phyloP scores from a whole-genome alignment of 1,284 basidiomycete genomes.

The Filobasidium uniguttulatum region DNA sequence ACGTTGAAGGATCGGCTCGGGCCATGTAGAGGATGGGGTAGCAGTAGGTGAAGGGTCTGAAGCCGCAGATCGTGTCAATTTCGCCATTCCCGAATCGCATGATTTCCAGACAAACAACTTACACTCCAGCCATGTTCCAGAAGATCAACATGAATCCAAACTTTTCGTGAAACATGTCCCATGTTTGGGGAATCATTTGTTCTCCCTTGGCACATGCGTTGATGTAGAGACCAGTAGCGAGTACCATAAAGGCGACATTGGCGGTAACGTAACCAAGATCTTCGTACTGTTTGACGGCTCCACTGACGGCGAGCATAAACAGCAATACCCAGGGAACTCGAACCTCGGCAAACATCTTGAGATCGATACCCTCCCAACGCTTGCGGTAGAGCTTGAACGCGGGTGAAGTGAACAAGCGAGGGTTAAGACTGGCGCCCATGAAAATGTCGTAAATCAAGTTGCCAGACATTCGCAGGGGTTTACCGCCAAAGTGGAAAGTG shows the following conservation, averaged over 20 bases:
- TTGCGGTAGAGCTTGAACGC: constrained; percentile 10
- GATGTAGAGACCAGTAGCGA: constrained; percentile 90
- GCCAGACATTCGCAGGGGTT: constrained; percentile 80
- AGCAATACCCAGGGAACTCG: constrained; percentile 94
- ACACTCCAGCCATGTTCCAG: constrained; percentile 88
- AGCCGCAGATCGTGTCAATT: constrained; percentile 40
- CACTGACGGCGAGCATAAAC: constrained; percentile 83
- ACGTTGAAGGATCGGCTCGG: constrained; percentile 74
- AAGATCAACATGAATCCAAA: constrained; percentile 91
- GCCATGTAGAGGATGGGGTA: constrained; percentile 98
- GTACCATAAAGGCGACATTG: constrained; percentile 93
- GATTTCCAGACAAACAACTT: constrained; percentile 7
- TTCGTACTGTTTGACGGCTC: constrained; percentile 92
- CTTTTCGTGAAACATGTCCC: constrained; percentile 98
- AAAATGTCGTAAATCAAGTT: constrained; percentile 89
- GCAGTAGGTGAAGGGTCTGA: constrained; percentile 57
- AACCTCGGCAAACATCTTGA: constrained; percentile 99
- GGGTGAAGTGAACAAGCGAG: constrained; percentile 47
- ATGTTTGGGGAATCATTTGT: constrained; percentile 97
- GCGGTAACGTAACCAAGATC: constrained; percentile 81
- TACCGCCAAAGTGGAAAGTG: constrained; percentile 48
- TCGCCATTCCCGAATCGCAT: background rate
- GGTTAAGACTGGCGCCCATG: constrained; percentile 93
- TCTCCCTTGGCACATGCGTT: constrained; percentile 88
- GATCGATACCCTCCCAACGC: constrained; percentile 60